Base-by-base conservation (phyloP, 1,284 basidiomycete species). In the Puccinia novopanici region DNA sequence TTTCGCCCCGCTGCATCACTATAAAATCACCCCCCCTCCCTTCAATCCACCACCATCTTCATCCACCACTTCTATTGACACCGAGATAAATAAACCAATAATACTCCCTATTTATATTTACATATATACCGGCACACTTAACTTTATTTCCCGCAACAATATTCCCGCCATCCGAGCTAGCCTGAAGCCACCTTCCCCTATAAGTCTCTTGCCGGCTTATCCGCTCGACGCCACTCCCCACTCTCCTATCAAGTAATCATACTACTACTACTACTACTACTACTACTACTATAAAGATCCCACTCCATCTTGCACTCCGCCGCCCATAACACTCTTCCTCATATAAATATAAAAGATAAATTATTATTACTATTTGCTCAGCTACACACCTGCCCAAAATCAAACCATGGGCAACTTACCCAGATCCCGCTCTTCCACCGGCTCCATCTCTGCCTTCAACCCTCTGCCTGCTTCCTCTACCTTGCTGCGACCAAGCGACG, bases 381-480 rank as follows among this genome's bases (percentile, higher is more conserved):
- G 17, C 30, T 37, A 37, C 45, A n/a, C n/a, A n/a, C n/a, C n/a
- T n/a, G n/a, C n/a, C n/a, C n/a, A n/a, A n/a, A n/a, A n/a, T n/a
- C n/a, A n/a, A n/a, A 67, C n/a, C 63, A 67, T 67, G 63, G 40
- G 40, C 63, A 42, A 22, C 37, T 40, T 67, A 67, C 40, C 63
- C 40, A 40, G 63, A 67, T 67, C 63, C 9, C 63, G 63, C 40
- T 67, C 63, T 22, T 67, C 63, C 8, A 67, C 63, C 3, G 40
- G 63, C 9, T 67, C 63, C 3, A 42, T 37, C 22, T 67, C 34
- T 22, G 63, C 8, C 40, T 42, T n/a, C n/a, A 34, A 67, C 34
- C 34, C 40, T 12, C 34, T 67, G 6, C 22, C 63, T n/a, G 9
- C 63, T 3, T 17, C 63, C 6, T 17, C 63, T 42, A 37, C 9